These are phyloP conservation scores for Leishmania amazonensis DNA, from an alignment of 208 protist genomes.

Conservation along the genomic window DNA sequence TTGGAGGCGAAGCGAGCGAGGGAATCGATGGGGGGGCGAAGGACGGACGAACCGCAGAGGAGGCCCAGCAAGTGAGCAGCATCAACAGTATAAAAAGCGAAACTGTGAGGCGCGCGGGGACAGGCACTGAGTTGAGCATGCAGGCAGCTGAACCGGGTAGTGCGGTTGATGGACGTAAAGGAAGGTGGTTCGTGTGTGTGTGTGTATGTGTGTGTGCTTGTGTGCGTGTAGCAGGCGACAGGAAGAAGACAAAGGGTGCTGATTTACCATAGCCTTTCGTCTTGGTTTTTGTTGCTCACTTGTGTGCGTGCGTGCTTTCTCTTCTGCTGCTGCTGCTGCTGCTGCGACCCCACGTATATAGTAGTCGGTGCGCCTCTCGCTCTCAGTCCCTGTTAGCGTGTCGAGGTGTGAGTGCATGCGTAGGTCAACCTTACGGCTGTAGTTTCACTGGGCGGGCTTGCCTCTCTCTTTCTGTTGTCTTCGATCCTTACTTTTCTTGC, in stretches of 20 bases:
- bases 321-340: background rate
- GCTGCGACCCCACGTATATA: background rate
- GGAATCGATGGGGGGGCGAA: background rate
- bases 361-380: background rate
- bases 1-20: background rate
- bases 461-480: background rate
- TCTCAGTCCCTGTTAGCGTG: background rate
- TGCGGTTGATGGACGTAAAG: background rate
- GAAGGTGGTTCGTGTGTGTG: background rate
- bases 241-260: no score
- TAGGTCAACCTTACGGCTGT: background rate
- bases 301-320: background rate
- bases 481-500: background rate
- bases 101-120: background rate
- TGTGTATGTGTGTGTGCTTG: background rate
- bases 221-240: no score
- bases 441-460: background rate
- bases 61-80: background rate
- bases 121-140: background rate
- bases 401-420: background rate
- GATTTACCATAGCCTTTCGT: no score
- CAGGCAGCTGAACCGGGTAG: no score
- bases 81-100: background rate
- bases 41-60: background rate
- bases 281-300: no score